Percentiles rank a stretch among this genome's conserved stretches.
Evolutionary conservation across 768 basidiomycete species (phyloP).

Genomic region (Serendipita sp.): DNA sequence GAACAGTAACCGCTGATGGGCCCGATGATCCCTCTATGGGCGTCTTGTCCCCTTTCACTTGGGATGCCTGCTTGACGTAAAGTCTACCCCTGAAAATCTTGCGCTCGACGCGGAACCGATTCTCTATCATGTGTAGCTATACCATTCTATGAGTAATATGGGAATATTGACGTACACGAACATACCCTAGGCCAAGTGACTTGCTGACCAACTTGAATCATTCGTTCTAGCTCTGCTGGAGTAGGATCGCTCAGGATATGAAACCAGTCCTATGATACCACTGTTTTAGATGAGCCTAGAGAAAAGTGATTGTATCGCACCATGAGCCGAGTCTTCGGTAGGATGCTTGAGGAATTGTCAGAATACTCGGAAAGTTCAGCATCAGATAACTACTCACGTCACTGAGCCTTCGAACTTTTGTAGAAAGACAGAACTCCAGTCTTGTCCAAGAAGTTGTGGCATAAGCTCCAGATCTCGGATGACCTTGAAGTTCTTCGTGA

Average conservation of each 20-base stretch:
- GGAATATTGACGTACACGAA: not conserved
- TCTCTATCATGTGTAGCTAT: constrained; percentile 87
- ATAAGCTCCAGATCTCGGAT: constrained; percentile 93
- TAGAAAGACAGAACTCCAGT: constrained; percentile 94
- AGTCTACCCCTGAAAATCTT: constrained; percentile 70
- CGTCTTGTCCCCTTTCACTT: constrained; percentile 20
- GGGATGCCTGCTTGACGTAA: constrained; percentile 42
- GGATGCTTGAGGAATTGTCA: constrained; percentile 36
- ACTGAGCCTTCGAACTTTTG: constrained; percentile 84
- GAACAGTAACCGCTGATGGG: constrained; percentile 11
- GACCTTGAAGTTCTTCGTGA: constrained; percentile 93
- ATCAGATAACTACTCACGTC: constrained; percentile 42
- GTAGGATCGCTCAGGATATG: constrained; percentile 74
- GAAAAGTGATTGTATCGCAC: constrained; percentile 25
- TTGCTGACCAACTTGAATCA: constrained; percentile 73
- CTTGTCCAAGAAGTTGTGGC: constrained; percentile 82
- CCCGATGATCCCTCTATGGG: not conserved
- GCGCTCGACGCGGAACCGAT: constrained; percentile 71
- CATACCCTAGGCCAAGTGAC: constrained; percentile 96
- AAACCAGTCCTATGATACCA: constrained; percentile 53
- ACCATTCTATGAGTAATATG: not conserved
- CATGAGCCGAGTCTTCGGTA: constrained; percentile 67
- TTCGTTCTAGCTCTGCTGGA: constrained; percentile 59
- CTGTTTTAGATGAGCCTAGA: constrained; percentile 3
- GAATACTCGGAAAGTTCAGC: not conserved